phyloP scores from a whole-genome alignment of 2,329 filamentous ascomycete genomes.

The Coleophoma cylindrospora region DNA sequence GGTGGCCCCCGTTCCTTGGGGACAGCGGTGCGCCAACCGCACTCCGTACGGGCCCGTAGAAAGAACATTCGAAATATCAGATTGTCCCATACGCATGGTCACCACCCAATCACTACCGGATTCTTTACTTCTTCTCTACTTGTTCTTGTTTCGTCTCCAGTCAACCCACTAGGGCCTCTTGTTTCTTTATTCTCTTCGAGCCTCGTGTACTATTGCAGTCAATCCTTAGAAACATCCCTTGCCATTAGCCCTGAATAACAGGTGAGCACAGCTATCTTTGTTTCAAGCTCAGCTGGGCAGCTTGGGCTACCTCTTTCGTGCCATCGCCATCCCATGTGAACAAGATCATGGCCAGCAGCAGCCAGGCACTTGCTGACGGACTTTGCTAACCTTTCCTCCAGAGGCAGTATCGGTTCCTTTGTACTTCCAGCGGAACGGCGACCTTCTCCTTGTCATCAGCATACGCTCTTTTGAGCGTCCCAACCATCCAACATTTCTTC shows the following conservation, averaged over 20 bases:
- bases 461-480: conserved; percentile 22
- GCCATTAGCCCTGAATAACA: neutral
- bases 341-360: neutral
- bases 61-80: too few relatives aligned
- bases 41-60: too few relatives aligned
- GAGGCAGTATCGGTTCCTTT: neutral
- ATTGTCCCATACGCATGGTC: too few relatives aligned
- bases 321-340: neutral
- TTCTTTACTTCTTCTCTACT: too few relatives aligned
- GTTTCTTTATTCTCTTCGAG: too few relatives aligned
- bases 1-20: too few relatives aligned
- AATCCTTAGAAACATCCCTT: neutral
- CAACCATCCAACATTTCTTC: conserved; percentile 23
- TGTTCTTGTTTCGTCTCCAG: too few relatives aligned
- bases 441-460: neutral
- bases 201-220: too few relatives aligned
- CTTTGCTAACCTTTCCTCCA: neutral
- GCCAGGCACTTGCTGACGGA: neutral
- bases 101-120: too few relatives aligned
- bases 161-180: too few relatives aligned
- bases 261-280: neutral
- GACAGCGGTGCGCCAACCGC: too few relatives aligned
- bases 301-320: neutral
- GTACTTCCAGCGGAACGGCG: neutral
- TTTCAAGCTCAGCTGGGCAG: neutral